Conservation (phyloP, 164 flowering plant genomes). For the Euptelea pleiosperma region DNA sequence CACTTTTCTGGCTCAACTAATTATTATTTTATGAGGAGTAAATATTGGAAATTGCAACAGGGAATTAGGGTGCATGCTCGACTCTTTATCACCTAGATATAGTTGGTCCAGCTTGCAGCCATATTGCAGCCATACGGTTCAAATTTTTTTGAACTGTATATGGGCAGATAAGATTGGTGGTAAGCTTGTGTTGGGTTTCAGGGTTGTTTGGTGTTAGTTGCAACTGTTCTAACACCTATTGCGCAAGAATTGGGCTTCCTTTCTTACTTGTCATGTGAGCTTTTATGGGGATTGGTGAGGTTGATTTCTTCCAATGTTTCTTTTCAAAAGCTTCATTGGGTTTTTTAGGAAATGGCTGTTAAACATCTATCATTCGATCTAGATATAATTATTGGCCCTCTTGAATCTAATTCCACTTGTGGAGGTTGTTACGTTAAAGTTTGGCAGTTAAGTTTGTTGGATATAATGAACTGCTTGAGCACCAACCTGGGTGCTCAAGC, state of each 20-base stretch:
- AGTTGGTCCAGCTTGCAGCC: too few relatives aligned
- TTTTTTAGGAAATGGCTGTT: background rate
- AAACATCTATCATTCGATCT: background rate
- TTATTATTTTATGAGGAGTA: too few relatives aligned
- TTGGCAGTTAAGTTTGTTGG: background rate
- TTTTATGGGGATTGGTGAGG: constrained; percentile 99
- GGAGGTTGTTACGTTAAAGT: background rate
- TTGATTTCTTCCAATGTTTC: constrained; percentile 28
- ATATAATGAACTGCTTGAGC: too few relatives aligned
- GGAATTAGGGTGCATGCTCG: too few relatives aligned
- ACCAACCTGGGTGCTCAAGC: too few relatives aligned
- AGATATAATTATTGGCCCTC: too few relatives aligned
- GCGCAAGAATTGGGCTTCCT: constrained; percentile 94
- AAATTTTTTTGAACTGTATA: too few relatives aligned
- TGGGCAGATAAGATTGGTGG: constrained; percentile 99
- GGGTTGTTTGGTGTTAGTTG: constrained; percentile 95
- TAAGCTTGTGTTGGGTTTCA: constrained; percentile 82
- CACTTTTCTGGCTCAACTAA: too few relatives aligned
- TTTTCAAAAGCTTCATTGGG: constrained; percentile 3
- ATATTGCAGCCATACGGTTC: too few relatives aligned
- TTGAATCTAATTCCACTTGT: background rate
- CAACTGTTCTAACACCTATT: constrained; percentile 90
- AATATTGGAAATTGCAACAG: too few relatives aligned
- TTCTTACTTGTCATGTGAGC: constrained; percentile 88
- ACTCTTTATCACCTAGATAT: too few relatives aligned